A percentile compares a stretch with the other conserved stretches of the same genome.
Conservation (phyloP, 768 basidiomycete species). For the Candolleomyces aberdarensis region DNA sequence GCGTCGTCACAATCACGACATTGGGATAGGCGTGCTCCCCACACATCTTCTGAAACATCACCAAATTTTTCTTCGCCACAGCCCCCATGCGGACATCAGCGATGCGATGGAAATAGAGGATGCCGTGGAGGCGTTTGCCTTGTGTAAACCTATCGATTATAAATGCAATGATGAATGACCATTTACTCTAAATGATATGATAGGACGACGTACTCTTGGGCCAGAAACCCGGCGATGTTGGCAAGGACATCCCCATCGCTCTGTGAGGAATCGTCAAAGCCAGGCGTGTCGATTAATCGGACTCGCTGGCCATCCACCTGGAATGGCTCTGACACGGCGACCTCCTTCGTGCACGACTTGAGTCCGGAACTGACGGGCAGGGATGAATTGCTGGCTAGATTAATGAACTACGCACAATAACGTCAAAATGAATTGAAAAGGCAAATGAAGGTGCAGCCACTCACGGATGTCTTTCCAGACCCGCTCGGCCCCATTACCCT, state of each 20-base stretch:
- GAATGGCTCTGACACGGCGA: conserved; percentile 4
- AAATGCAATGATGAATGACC: background rate
- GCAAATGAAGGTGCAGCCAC: background rate
- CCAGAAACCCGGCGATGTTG: conserved; percentile 7
- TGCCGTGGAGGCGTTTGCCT: conserved; percentile 30
- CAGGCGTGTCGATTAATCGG: conserved; percentile 9
- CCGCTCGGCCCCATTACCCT: conserved; percentile 15
- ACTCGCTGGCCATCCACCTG: conserved; percentile 4
- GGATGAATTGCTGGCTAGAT: conserved; percentile 16
- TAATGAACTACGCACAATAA: conserved; percentile 20
- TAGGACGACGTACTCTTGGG: conserved; percentile 1
- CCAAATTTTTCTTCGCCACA: conserved; percentile 37
- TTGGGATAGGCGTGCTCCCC: conserved; percentile 40
- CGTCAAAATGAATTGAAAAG: too few relatives aligned
- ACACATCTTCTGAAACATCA: conserved; percentile 44
- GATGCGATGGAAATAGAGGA: conserved; percentile 44
- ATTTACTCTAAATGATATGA: background rate
- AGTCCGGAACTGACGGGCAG: conserved; percentile 9
- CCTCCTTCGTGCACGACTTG: conserved; percentile 5
- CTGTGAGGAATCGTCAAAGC: conserved; percentile 8
- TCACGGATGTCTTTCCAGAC: conserved; percentile 13
- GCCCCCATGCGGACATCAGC: conserved; percentile 37
- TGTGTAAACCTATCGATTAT: background rate
- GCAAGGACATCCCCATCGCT: conserved; percentile 7
- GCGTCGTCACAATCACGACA: conserved; percentile 45